phyloP scores from a whole-genome alignment of 2,329 filamentous ascomycete species.

The Colletotrichum sp. region DNA sequence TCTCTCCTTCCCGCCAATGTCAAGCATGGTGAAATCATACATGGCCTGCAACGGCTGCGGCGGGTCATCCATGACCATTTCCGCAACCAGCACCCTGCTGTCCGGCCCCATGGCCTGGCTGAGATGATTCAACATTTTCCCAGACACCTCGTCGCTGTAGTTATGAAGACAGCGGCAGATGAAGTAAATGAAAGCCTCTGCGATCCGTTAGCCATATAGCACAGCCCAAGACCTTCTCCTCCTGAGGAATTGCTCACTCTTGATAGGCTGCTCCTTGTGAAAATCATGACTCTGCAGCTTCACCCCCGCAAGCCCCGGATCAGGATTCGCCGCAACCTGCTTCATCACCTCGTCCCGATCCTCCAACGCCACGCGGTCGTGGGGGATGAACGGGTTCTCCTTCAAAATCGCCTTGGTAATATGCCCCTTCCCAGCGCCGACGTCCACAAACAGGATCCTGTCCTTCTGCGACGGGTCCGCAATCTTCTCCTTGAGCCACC shows the following conservation, averaged over 20 bases:
- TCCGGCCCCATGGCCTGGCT: conserved; percentile 31
- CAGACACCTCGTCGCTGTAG: conserved; percentile 33
- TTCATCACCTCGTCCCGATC: conserved; percentile 23
- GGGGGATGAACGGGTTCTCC: background rate
- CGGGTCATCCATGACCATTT: conserved; percentile 29
- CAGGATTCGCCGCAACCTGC: background rate
- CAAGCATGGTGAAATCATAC: conserved; percentile 33
- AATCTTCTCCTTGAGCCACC: conserved; percentile 26
- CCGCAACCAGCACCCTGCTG: conserved; percentile 35
- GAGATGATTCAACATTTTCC: conserved; percentile 30
- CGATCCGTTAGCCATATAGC: background rate
- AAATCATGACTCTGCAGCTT: conserved; percentile 19
- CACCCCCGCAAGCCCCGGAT: background rate
- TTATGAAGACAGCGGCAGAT: conserved; percentile 41
- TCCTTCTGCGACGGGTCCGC: background rate
- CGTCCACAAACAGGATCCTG: conserved; percentile 33
- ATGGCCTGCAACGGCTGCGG: conserved; percentile 23
- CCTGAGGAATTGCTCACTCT: background rate
- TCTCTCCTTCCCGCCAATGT: conserved; percentile 37
- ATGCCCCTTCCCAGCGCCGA: conserved; percentile 37
- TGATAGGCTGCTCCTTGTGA: conserved; percentile 24
- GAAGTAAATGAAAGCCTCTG: conserved; percentile 40
- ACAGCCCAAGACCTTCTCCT: no score
- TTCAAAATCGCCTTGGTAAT: conserved; percentile 14
- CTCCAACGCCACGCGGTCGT: conserved; percentile 12